Evolutionary conservation across 2,329 filamentous ascomycete genomes (phyloP), one percentile per base, ranked within the genome.

Genomic region (Rhinocladiella similis): DNA sequence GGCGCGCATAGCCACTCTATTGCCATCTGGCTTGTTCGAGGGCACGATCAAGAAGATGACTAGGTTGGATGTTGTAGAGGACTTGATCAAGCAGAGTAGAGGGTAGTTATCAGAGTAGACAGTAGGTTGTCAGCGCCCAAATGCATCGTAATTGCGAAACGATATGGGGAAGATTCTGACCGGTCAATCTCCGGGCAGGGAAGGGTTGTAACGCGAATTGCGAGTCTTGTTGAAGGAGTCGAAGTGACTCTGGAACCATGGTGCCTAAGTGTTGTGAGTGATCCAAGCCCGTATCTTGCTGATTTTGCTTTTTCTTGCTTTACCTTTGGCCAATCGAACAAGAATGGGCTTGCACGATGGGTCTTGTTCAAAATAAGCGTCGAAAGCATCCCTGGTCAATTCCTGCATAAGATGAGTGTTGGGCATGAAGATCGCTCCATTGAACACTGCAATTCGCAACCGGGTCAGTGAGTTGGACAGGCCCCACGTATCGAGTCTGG

Each of bases 371-470:
- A 47, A 27, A 39, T 56, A 53, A 39, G 10, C 35, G 38, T 59
- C 52, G 36, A 59, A 59, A 41, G 56, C 53, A 42, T 50, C 27
- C 52, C 56, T 59, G 18, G 47, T 45, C 42, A 59, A 56, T 29
- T 59, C 56, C 47, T 59, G 56, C 53, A 59, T 59, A 9, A 56
- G 41, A 41, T 33, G 45, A 47, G 56, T 59, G 33, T 59, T 59
- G 46, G 56, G 56, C 53, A 59, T 59, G 42, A 59, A 59, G 41
- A 50, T 33, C 12, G 56, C 36, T 52, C 56, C 56, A 43, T 59
- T 59, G 27, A 53, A 50, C 33, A 20, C 56, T 52, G 56, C 14
- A 20, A 42, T 52, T 52, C 6, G 50, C 25, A 52, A 43, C 3
- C 2, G 50, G 25, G 50, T 45, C 36, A 52, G 48, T 51, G 48